Base-by-base conservation (phyloP, 1,284 basidiomycete genomes). In the Ustilago cynodontis region DNA sequence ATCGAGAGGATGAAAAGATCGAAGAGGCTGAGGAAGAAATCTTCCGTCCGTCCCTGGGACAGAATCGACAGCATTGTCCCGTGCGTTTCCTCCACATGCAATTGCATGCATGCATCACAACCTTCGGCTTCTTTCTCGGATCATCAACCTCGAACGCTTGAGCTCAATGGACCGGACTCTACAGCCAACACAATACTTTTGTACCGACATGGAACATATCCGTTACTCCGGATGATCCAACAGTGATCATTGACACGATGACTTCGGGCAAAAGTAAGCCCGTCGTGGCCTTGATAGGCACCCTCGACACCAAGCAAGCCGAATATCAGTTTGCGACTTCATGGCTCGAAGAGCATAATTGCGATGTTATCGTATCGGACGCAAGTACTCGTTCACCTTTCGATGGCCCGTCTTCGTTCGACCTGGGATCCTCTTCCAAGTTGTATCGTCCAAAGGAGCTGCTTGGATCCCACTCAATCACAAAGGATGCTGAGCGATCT, bases 231-330 rank as follows among this genome's bases (percentile, higher is more conserved):
- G n/a, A n/a, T n/a, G n/a, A n/a, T n/a, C n/a, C n/a, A n/a, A n/a
- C n/a, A n/a, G n/a, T n/a, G n/a, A n/a, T 39, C 9, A 18, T 18
- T 7, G 37, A 11, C n/a, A 56, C 3, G 16, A 56, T 56, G 54
- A 7, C 51, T 22, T 43, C 43, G 33, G 28, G 45, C 20, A 28
- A 31, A 2, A 61, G 22, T 29, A 53, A 53, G 33, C 65, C 71
- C 8, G 31, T 61, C 11, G 71, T 74, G 18, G 71, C 66, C 7
- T 49, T 74, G n/a, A 70, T 74, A 41, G 71, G 71, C 33, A 69
- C 71, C 18, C 71, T 74, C 43, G 67, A 74, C 49, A 74, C 71
- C n/a, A 74, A 74, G 59, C 59, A 50, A 33, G 59, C 65, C 45
- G 73, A 77, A 29, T 77, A 77, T 43, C 59, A 65, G 20, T 63